Percentiles rank a stretch among this genome's conserved stretches.
Conservation (phyloP, 176 grass and related monocot genomes). For the Eleusine indica region DNA sequence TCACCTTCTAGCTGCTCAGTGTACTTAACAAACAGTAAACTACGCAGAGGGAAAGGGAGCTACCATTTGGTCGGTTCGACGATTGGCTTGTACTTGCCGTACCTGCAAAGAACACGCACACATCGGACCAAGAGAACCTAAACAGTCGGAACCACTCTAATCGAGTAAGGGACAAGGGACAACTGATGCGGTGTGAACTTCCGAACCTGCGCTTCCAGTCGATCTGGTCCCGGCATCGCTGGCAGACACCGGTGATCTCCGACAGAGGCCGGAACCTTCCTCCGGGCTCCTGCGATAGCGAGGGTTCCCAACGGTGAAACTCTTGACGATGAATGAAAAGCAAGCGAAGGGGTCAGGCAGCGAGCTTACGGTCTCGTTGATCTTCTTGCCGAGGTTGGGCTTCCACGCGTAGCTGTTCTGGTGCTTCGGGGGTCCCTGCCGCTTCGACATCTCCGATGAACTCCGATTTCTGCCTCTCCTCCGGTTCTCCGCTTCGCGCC, state of each 20-base stretch:
- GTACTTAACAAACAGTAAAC: not conserved
- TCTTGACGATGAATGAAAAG: not conserved
- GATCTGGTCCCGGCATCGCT: slow-evolving; percentile 91
- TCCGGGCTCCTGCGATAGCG: slow-evolving; percentile 67
- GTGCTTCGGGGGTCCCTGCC: slow-evolving; percentile 90
- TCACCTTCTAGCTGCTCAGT: not conserved
- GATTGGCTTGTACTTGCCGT: slow-evolving; percentile 88
- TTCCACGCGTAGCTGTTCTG: slow-evolving; percentile 92
- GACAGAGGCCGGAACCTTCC: slow-evolving; percentile 74
- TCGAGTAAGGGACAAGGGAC: not conserved
- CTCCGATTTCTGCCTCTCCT: not conserved
- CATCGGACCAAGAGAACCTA: slow-evolving; percentile 5
- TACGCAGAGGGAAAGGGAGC: not conserved
- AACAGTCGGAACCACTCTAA: slow-evolving; percentile 4
- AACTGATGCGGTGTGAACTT: not conserved
- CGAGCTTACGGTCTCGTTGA: slow-evolving; percentile 75
- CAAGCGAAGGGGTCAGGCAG: not conserved
- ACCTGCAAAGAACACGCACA: slow-evolving; percentile 55
- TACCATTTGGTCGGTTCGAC: slow-evolving; percentile 87
- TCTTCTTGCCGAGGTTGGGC: slow-evolving; percentile 77
- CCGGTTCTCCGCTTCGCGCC: slow-evolving; percentile 23
- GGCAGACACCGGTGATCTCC: slow-evolving; percentile 90
- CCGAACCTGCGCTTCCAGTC: slow-evolving; percentile 98
- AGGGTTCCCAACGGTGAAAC: slow-evolving; percentile 28
- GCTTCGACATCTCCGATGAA: slow-evolving; percentile 58